Percentiles rank a stretch among this genome's conserved stretches.
Evolutionary conservation across 768 basidiomycete species (phyloP).

Genomic region (Leccinum rimulosum): DNA sequence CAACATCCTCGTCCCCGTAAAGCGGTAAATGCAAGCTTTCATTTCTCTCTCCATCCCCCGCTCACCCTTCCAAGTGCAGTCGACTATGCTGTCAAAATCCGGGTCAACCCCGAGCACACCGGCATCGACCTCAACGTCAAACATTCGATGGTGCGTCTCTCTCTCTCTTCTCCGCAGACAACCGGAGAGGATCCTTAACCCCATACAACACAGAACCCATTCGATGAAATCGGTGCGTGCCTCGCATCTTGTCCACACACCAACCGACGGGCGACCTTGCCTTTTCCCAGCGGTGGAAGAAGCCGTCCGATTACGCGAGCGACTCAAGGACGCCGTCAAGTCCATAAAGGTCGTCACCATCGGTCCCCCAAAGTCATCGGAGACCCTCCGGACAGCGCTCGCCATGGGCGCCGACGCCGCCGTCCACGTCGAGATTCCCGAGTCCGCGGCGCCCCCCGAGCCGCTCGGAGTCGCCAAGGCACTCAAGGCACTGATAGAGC

Average conservation of each 20-base stretch:
- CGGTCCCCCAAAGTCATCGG: slow-evolving; percentile 84
- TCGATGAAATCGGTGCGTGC: slow-evolving; percentile 91
- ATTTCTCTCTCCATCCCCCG: not conserved
- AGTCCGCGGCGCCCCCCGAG: slow-evolving; percentile 71
- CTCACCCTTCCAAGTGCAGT: slow-evolving; percentile 59
- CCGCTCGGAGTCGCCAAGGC: slow-evolving; percentile 90
- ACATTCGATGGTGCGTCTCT: slow-evolving; percentile 86
- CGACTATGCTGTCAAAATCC: slow-evolving; percentile 98
- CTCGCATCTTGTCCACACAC: not conserved
- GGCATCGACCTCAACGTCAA: slow-evolving; percentile 97
- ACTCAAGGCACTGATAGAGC: slow-evolving; percentile 70
- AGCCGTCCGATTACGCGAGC: slow-evolving; percentile 90
- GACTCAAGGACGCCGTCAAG: slow-evolving; percentile 69
- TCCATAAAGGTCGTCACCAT: slow-evolving; percentile 93
- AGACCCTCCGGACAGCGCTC: slow-evolving; percentile 92
- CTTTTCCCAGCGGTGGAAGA: slow-evolving; percentile 81
- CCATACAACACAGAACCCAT: slow-evolving; percentile 71
- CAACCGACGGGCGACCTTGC: not conserved
- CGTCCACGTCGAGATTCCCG: slow-evolving; percentile 86
- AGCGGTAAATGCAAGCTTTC: slow-evolving; percentile 52
- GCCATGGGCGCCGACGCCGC: slow-evolving; percentile 97
- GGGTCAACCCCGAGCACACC: slow-evolving; percentile 91
- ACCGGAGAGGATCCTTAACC: not conserved
- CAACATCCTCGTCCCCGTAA: slow-evolving; percentile 92
- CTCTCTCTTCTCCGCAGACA: not conserved